Evolutionary conservation across 768 basidiomycete genomes (phyloP), one percentile per base, ranked within the genome.

Genomic region (Glaciozyma martinii): DNA sequence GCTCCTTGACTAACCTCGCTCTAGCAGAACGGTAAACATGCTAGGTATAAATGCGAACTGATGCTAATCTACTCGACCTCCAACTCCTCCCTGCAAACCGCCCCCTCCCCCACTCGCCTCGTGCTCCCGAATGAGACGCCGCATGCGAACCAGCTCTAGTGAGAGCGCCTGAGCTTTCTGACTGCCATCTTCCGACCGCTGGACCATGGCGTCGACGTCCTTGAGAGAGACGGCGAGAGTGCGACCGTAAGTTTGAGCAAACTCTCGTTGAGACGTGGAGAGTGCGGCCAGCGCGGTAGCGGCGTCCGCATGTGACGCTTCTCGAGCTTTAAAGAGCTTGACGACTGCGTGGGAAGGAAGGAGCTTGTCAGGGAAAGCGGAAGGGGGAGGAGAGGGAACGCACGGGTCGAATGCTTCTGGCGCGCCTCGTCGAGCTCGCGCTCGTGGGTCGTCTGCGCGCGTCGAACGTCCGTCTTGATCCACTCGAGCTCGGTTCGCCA

Each of bases 401-500:
- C 19, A 55, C 23, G 56, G 21, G 53, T 49, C 27, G 65, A 76
- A 71, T 90, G 90, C 79, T 88, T 88, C 25, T 82, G 82, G 54
- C 84, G 85, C 58, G 85, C 72, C 29, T 79, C 80, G 73, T 88
- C 88, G 23, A 82, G 82, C 55, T 84, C 85, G 57, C 85, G 72
- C 27, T 79, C 80, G 73, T 84, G 80, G 73, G 81, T 82, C 61
- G 87, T 85, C 74, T 92, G 89, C 60, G 86, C 79, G 74, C 82
- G 84, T 60, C 78, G 78, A 83, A 91, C 86, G 73, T 91, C 89
- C 56, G 85, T 83, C 55, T 82, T 79, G 19, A 93, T 79, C 58
- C 80, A 80, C 19, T 87, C 86, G 0, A 85, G 82, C 59, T 93
- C 90, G 16, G 80, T 74, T 70, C 88, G 86, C 82, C 86, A 91